Conservation (phyloP, 2,329 filamentous ascomycete genomes). For the Diaporthe eres region DNA sequence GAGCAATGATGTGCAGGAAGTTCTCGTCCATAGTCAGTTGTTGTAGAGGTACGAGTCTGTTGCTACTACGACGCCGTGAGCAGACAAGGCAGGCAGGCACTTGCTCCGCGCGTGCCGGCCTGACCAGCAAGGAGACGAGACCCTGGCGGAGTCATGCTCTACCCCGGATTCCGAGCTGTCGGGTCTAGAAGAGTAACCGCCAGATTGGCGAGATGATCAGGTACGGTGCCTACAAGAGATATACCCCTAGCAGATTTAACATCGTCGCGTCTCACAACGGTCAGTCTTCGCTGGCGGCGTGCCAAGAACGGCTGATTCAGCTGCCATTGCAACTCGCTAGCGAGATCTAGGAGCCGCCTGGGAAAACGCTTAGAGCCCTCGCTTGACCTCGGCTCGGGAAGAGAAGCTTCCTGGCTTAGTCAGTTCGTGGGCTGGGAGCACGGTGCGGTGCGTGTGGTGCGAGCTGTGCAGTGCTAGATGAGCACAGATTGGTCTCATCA, state of each 20-base stretch:
- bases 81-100: not conserved
- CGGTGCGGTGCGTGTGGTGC: not conserved
- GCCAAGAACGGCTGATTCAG: constrained; percentile 25
- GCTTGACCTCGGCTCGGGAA: constrained; percentile 8
- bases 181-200: not conserved
- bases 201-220: constrained; percentile 15
- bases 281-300: not conserved
- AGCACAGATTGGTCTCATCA: constrained; percentile 33
- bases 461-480: not conserved
- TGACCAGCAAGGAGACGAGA: not conserved
- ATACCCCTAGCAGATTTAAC: not conserved
- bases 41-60: not conserved
- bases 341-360: not conserved
- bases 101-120: not conserved
- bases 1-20: not conserved
- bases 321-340: not conserved
- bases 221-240: not conserved
- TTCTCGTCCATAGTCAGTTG: not conserved
- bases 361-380: not conserved
- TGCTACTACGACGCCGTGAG: not conserved
- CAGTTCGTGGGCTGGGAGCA: not conserved
- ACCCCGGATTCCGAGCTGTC: constrained; percentile 26
- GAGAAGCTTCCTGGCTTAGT: constrained; percentile 13
- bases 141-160: not conserved
- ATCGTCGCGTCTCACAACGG: constrained; percentile 1